A percentile compares a stretch with the other conserved stretches of the same genome.
These are phyloP conservation scores for Cladobotryum mycophilum DNA, from an alignment of 2,329 filamentous ascomycete genomes.

Conservation along the genomic window DNA sequence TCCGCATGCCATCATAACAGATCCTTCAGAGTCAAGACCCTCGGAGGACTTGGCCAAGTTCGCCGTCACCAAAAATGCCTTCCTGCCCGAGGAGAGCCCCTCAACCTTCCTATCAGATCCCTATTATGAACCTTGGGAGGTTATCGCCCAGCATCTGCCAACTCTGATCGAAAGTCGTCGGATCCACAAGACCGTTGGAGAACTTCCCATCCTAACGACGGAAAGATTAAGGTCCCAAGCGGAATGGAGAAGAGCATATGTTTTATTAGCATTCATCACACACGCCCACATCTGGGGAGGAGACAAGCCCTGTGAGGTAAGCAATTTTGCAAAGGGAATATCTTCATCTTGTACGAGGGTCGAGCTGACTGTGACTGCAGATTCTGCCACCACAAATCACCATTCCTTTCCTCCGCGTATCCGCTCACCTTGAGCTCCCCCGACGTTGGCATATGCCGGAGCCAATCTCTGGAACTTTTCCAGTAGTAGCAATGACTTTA, in stretches of 20 bases:
- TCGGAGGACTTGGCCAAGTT: conserved; percentile 29
- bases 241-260: conserved; percentile 79
- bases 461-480: conserved; percentile 88
- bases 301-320: conserved; percentile 63
- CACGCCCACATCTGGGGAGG: conserved; percentile 91
- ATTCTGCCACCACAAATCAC: conserved; percentile 68
- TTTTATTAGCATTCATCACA: conserved; percentile 69
- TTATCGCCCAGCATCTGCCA: conserved; percentile 61
- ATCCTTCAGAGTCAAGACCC: conserved; percentile 14
- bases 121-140: conserved; percentile 79
- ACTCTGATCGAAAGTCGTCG: conserved; percentile 56
- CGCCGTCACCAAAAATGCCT: conserved; percentile 55
- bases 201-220: conserved; percentile 64
- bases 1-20: conserved; percentile 32
- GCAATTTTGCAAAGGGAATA: conserved; percentile 10
- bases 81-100: conserved; percentile 67
- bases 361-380: conserved; percentile 26
- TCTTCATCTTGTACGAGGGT: neutral
- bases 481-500: conserved; percentile 47
- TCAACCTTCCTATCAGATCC: conserved; percentile 56
- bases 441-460: conserved; percentile 84
- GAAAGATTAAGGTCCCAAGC: conserved; percentile 54
- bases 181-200: conserved; percentile 56
- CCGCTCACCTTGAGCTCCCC: conserved; percentile 72
- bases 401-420: conserved; percentile 67